Conservation (phyloP, 208 protist species). For the Leishmania gerbilli region DNA sequence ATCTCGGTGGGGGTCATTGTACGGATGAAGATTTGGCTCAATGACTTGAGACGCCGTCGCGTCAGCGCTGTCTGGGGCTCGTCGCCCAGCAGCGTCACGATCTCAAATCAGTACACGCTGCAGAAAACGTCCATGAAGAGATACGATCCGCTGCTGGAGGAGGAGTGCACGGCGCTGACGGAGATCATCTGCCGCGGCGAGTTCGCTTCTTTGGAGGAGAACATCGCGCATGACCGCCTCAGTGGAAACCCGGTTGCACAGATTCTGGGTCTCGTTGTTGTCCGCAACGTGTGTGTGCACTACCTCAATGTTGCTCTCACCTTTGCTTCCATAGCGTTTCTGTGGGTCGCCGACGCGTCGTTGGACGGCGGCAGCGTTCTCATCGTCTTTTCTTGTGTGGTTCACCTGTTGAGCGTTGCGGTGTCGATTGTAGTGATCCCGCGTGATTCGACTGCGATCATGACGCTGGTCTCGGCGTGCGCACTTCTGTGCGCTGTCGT, state of each 20-base stretch:
- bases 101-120: conserved; percentile 29
- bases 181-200: conserved; percentile 64
- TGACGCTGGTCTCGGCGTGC: conserved; percentile 43
- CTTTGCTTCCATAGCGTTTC: conserved; percentile 61
- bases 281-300: conserved; percentile 40
- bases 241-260: conserved; percentile 7
- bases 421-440: conserved; percentile 49
- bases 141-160: conserved; percentile 5
- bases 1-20: conserved; percentile 47
- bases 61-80: conserved; percentile 19
- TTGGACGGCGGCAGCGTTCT: conserved; percentile 19
- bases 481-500: conserved; percentile 40
- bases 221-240: conserved; percentile 33
- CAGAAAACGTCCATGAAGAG: conserved; percentile 37
- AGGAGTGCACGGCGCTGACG: conserved; percentile 19
- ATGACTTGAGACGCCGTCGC: conserved; percentile 34
- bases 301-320: conserved; percentile 45
- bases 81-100: conserved; percentile 5
- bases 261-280: conserved; percentile 6
- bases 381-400: conserved; percentile 35
- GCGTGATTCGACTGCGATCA: conserved; percentile 48
- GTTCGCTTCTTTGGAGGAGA: conserved; percentile 71
- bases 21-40: conserved; percentile 54
- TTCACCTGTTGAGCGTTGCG: conserved; percentile 58
- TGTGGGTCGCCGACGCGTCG: conserved; percentile 55